Percentiles rank a stretch among this genome's conserved stretches.
phyloP scores from a whole-genome alignment of 2,329 filamentous ascomycete species.

The Colletotrichum musicola region DNA sequence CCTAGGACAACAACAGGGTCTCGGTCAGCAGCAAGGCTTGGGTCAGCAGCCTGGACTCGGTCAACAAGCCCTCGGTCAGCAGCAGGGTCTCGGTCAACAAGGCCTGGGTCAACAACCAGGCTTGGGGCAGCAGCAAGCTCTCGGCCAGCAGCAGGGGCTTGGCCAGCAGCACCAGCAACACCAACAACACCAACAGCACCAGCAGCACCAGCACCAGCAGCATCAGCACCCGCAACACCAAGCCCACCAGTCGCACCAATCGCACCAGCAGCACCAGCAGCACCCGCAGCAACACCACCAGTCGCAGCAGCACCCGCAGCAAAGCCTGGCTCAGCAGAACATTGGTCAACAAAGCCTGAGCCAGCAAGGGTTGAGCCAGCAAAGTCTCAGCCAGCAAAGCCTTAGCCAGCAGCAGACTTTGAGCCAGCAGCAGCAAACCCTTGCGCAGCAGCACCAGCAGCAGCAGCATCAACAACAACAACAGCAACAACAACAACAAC shows the following conservation, averaged over 20 bases:
- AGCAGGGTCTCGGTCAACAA: conserved; percentile 26
- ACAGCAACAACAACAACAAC: conserved; percentile 41
- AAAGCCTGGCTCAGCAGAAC: conserved; percentile 47
- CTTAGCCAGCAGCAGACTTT: conserved; percentile 48
- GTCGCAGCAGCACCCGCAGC: conserved; percentile 44
- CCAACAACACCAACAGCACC: conserved; percentile 45
- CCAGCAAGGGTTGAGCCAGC: conserved; percentile 46
- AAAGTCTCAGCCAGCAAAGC: conserved; percentile 46
- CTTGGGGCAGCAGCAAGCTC: conserved; percentile 26
- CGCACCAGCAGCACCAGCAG: conserved; percentile 44
- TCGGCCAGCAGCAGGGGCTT: conserved; percentile 26
- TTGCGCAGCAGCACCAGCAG: conserved; percentile 44
- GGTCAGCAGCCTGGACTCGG: conserved; percentile 33
- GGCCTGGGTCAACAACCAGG: conserved; percentile 29
- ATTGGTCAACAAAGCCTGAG: conserved; percentile 45
- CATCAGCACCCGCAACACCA: conserved; percentile 45
- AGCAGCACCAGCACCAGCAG: conserved; percentile 44
- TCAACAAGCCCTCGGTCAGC: conserved; percentile 31
- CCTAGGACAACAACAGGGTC: conserved; percentile 25
- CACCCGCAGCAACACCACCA: conserved; percentile 40
- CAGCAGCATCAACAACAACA: conserved; percentile 46
- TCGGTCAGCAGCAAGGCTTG: conserved; percentile 36
- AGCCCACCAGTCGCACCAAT: conserved; percentile 46
- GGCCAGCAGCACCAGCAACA: conserved; percentile 18
- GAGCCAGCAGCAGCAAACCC: conserved; percentile 44